A percentile compares a stretch with the other conserved stretches of the same genome.
Evolutionary conservation across 2,329 filamentous ascomycete species (phyloP).

Genomic region (Cordyceps militaris): DNA sequence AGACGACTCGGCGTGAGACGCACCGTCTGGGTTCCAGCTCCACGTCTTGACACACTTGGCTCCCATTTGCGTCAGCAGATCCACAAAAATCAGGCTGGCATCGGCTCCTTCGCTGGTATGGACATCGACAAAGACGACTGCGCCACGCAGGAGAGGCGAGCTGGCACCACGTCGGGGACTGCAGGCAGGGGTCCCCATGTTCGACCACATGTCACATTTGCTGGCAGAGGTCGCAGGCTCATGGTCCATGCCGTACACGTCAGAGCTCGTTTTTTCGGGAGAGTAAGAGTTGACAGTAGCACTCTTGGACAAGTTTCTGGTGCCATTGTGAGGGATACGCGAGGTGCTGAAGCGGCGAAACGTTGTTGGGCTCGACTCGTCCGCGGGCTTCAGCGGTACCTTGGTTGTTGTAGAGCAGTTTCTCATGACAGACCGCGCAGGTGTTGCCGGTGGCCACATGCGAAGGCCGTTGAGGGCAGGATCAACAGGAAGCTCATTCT

Average conservation of each 20-base stretch:
- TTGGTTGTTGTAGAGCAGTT: constrained; percentile 61
- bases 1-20: constrained; percentile 28
- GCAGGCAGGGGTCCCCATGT: constrained; percentile 47
- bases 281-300: constrained; percentile 50
- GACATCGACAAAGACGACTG: constrained; percentile 76
- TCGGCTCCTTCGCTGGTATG: constrained; percentile 75
- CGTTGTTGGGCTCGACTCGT: constrained; percentile 44
- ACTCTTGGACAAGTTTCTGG: constrained; percentile 35
- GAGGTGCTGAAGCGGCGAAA: constrained; percentile 46
- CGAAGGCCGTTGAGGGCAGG: constrained; percentile 31
- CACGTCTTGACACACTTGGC: constrained; percentile 71
- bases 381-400: constrained; percentile 65
- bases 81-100: constrained; percentile 72
- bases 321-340: constrained; percentile 36
- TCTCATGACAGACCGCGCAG: constrained; percentile 43
- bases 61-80: constrained; percentile 73
- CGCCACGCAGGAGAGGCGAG: constrained; percentile 55
- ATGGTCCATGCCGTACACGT: constrained; percentile 13
- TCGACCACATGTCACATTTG: constrained; percentile 47
- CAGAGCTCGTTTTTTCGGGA: constrained; percentile 30
- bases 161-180: constrained; percentile 50
- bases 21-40: constrained; percentile 57
- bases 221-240: constrained; percentile 24
- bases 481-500: constrained; percentile 54
- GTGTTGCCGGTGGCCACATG: constrained; percentile 42